A percentile compares a stretch with the other conserved stretches of the same genome.
Conservation (phyloP, 202 grass and related monocot genomes). For the Miscanthus sacchariflorus region DNA sequence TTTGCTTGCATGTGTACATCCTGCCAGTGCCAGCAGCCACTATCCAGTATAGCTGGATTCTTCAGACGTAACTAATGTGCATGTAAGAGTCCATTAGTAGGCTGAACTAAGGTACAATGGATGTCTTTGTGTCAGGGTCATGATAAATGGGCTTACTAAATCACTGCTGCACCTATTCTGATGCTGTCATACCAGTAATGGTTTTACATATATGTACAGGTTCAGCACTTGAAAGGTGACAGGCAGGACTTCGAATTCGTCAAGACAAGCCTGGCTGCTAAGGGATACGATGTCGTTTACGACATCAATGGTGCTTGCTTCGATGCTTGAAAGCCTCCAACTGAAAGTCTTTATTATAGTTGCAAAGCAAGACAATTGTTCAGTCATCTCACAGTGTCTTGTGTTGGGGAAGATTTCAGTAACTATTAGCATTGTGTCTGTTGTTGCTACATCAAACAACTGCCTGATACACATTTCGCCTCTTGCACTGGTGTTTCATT, state of each 20-base stretch:
- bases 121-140: neutral
- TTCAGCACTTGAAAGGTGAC: conserved; percentile 96
- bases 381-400: neutral
- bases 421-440: too few relatives aligned
- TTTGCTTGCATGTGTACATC: neutral
- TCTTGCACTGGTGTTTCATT: conserved; percentile 1
- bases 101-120: neutral
- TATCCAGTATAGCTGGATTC: neutral
- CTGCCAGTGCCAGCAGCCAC: neutral
- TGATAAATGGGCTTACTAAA: neutral
- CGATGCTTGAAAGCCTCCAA: neutral
- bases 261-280: conserved; percentile 78
- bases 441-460: neutral
- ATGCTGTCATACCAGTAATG: neutral
- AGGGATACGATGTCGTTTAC: conserved; percentile 90
- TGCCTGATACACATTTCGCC: neutral
- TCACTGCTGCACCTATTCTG: neutral
- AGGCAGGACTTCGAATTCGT: conserved; percentile 93
- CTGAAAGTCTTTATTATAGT: neutral
- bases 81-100: neutral
- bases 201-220: conserved; percentile 43
- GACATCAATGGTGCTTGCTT: conserved; percentile 80
- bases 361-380: neutral
- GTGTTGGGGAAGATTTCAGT: too few relatives aligned
- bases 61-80: neutral